Evolutionary conservation across 2,329 filamentous ascomycete genomes (phyloP).

Genomic region (Colletotrichum lini): DNA sequence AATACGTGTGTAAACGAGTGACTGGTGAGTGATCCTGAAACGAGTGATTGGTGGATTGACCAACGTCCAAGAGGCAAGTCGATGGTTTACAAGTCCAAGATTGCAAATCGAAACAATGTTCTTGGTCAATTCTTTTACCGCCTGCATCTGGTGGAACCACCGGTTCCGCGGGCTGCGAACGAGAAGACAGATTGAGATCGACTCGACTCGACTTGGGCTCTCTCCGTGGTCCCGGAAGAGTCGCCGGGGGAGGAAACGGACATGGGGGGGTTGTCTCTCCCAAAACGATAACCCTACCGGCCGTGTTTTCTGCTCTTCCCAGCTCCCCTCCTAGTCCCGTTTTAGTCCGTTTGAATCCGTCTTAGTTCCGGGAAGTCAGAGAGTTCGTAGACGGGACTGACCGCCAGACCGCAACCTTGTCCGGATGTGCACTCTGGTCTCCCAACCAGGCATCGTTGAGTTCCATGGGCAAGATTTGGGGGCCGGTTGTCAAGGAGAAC

Average conservation of each 20-base stretch:
- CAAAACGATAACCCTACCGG: background rate
- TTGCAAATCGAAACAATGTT: conserved; percentile 27
- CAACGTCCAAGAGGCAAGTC: conserved; percentile 1
- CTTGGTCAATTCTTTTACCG: conserved; percentile 23
- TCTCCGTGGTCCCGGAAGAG: background rate
- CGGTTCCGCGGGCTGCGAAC: background rate
- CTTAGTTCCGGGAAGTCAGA: too few species aligned
- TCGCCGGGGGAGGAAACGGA: background rate
- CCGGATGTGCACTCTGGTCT: conserved; percentile 2
- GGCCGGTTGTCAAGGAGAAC: conserved; percentile 4
- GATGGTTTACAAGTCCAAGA: conserved; percentile 10
- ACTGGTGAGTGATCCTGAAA: background rate
- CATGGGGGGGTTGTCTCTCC: background rate
- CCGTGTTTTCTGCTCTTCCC: background rate
- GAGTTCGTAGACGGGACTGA: background rate
- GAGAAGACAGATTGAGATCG: conserved; percentile 8
- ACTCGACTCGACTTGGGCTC: conserved; percentile 8
- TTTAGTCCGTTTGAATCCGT: too few species aligned
- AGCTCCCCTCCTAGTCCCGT: background rate
- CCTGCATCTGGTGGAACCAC: background rate
- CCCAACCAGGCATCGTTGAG: background rate
- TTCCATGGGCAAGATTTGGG: conserved; percentile 1
- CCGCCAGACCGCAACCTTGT: background rate
- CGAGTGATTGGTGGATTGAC: background rate
- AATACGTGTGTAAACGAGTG: conserved; percentile 20